Conservation (phyloP, 1,284 basidiomycete species). For the Cutaneotrichosporon sp. region DNA sequence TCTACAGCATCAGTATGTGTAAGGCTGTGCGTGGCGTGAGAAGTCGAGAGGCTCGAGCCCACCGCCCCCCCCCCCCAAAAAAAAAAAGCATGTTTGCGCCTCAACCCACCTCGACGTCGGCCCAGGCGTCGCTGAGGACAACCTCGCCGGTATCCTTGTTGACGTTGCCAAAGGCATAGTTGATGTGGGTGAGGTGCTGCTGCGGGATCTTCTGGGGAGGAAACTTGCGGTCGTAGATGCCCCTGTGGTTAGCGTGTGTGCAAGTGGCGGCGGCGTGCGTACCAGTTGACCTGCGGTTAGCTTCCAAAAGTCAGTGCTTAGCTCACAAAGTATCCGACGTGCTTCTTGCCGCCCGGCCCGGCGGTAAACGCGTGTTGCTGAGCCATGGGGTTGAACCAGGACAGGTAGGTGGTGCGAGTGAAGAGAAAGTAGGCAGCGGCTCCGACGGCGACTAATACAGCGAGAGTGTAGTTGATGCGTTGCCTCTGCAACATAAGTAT, state of each 20-base stretch:
- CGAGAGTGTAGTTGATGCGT: not conserved
- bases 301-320: not conserved
- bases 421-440: not conserved
- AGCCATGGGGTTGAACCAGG: not conserved
- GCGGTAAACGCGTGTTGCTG: too few relatives aligned
- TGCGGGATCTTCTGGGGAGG: slow-evolving; percentile 62
- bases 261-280: not conserved
- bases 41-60: too few relatives aligned
- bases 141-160: slow-evolving; percentile 62
- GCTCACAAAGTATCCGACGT: slow-evolving; percentile 37
- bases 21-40: too few relatives aligned
- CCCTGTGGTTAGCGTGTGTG: slow-evolving; percentile 55
- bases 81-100: too few relatives aligned
- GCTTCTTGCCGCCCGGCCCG: slow-evolving; percentile 20
- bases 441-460: not conserved
- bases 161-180: slow-evolving; percentile 86
- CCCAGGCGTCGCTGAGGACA: slow-evolving; percentile 69
- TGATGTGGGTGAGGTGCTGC: slow-evolving; percentile 66
- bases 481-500: too few relatives aligned
- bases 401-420: not conserved
- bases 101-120: slow-evolving; percentile 64
- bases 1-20: slow-evolving; percentile 48
- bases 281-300: slow-evolving; percentile 32
- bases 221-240: slow-evolving; percentile 89
- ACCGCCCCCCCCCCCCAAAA: slow-evolving; percentile 4